phyloP scores from a whole-genome alignment of 495 filamentous ascomycete species.

The Mycothermus thermophilus region DNA sequence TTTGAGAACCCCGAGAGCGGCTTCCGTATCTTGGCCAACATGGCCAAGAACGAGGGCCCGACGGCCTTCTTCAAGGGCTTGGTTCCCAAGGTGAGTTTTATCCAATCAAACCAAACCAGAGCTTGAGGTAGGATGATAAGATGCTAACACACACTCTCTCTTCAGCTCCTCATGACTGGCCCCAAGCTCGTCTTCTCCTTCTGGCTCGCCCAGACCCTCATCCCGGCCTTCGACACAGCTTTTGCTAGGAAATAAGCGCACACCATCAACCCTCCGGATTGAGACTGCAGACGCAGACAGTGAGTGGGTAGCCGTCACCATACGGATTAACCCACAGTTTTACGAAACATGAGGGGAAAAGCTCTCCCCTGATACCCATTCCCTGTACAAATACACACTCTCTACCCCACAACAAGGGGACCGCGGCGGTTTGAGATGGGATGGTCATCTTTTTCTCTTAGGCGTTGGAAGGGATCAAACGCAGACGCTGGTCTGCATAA shows the following conservation, averaged over 20 bases:
- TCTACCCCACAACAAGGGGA: too few relatives aligned
- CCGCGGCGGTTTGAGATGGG: too few relatives aligned
- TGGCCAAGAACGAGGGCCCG: constrained; percentile 78
- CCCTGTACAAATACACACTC: too few relatives aligned
- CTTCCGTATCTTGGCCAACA: constrained; percentile 74
- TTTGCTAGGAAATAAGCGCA: too few relatives aligned
- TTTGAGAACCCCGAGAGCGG: constrained; percentile 95
- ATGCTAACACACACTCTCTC: background rate
- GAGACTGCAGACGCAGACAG: too few relatives aligned
- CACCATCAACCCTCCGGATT: too few relatives aligned
- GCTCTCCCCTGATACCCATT: too few relatives aligned
- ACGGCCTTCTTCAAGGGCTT: constrained; percentile 94
- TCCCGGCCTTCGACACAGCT: constrained; percentile 42
- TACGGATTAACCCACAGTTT: background rate
- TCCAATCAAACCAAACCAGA: too few relatives aligned
- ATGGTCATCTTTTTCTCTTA: constrained; percentile 4
- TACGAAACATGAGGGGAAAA: background rate
- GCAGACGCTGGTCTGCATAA: too few relatives aligned
- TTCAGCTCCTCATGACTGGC: constrained; percentile 86
- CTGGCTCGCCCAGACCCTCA: constrained; percentile 94
- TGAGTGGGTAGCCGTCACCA: background rate
- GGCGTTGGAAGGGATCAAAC: constrained; percentile 5
- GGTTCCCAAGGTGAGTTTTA: constrained; percentile 63
- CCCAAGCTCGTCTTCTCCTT: constrained; percentile 99
- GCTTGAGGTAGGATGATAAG: background rate